Percentiles rank a stretch among this genome's conserved stretches.
Conservation (phyloP, 805 yeast species). For the Maudiozyma serrabonitensis region DNA sequence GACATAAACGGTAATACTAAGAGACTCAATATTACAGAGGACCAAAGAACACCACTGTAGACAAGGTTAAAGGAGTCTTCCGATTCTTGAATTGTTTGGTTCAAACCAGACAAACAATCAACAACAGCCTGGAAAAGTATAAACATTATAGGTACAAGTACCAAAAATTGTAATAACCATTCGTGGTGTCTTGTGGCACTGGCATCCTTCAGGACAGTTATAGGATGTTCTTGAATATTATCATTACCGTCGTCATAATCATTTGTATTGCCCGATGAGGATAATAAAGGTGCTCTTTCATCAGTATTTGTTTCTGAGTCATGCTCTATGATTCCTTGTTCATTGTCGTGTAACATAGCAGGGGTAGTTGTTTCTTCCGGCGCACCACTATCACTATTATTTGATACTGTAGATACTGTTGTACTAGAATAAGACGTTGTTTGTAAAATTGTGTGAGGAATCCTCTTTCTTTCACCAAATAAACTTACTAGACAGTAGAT, state of each 20-base stretch:
- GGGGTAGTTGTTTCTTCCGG: too few species aligned
- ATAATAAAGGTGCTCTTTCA: constrained; percentile 28
- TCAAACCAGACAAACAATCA: constrained; percentile 37
- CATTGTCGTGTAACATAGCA: neutral
- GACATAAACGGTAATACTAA: constrained; percentile 63
- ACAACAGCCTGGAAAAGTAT: constrained; percentile 44
- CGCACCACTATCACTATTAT: neutral
- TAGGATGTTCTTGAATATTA: neutral
- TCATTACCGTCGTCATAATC: neutral
- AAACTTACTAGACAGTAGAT: constrained; percentile 1
- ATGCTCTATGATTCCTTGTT: neutral
- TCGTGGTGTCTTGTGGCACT: constrained; percentile 38
- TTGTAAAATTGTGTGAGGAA: too few species aligned
- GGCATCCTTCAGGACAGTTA: neutral
- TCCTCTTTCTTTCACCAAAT: neutral
- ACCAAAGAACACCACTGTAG: constrained; percentile 22
- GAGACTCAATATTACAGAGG: constrained; percentile 32
- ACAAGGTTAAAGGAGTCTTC: constrained; percentile 33
- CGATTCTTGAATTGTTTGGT: constrained; percentile 66
- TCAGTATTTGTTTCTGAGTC: constrained; percentile 13
- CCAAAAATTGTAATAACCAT: constrained; percentile 69
- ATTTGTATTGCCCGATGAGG: neutral
- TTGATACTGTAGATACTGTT: too few species aligned
- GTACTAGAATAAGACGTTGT: too few species aligned
- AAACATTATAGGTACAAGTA: constrained; percentile 56